Conservation (phyloP, 2,329 filamentous ascomycete genomes). For the Reticulascus tulasneorum region DNA sequence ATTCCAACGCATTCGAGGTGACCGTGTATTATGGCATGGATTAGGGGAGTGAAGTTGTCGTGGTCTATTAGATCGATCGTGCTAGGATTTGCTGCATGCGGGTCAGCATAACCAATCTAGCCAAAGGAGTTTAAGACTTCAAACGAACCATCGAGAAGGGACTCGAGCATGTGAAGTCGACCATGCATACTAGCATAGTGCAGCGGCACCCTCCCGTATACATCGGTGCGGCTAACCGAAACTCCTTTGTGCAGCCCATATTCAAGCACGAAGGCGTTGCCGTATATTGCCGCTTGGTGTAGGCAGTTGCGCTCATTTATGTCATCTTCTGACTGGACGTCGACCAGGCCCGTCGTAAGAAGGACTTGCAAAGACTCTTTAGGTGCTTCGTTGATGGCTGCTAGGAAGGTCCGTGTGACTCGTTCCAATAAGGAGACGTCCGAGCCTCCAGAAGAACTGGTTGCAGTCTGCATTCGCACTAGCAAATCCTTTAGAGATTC, state of each 20-base stretch:
- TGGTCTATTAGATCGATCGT: constrained; percentile 89
- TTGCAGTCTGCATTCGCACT: constrained; percentile 58
- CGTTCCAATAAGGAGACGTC: constrained; percentile 63
- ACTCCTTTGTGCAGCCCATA: constrained; percentile 73
- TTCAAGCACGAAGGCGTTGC: constrained; percentile 72
- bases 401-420: constrained; percentile 84
- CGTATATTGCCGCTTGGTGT: constrained; percentile 94
- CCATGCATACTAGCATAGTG: constrained; percentile 98
- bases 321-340: constrained; percentile 91
- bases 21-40: constrained; percentile 90
- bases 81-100: constrained; percentile 53
- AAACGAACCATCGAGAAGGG: constrained; percentile 59
- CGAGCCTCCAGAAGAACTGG: constrained; percentile 46
- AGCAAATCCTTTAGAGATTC: constrained; percentile 77
- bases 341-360: constrained; percentile 75
- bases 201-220: constrained; percentile 88
- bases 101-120: constrained; percentile 9
- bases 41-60: constrained; percentile 94
- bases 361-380: constrained; percentile 71
- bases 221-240: constrained; percentile 76
- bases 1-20: constrained; percentile 76
- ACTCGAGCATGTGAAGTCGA: constrained; percentile 75
- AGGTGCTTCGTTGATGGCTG: constrained; percentile 81
- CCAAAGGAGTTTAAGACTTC: neutral
- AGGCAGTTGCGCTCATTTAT: constrained; percentile 97